Conservation (phyloP, 176 grass and related monocot species). For the Carex pumila region DNA sequence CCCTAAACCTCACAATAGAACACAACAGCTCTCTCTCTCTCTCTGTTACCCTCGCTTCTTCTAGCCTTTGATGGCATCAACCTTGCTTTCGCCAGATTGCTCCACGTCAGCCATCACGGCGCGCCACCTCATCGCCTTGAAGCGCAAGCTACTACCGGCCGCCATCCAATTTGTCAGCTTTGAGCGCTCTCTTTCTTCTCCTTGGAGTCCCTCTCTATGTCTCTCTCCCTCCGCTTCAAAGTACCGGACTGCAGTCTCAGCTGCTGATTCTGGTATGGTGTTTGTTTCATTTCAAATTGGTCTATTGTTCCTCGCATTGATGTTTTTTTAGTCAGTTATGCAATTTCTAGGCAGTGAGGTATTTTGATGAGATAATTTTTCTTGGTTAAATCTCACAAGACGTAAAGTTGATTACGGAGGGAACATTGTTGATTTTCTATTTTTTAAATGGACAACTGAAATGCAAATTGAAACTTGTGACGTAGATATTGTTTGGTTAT, state of each 20-base stretch:
- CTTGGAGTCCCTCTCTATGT: background rate
- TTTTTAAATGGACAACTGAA: background rate
- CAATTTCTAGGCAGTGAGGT: background rate
- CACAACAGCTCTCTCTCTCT: background rate
- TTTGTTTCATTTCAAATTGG: background rate
- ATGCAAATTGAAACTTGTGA: background rate
- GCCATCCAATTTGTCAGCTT: background rate
- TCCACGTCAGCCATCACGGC: constrained; percentile 16
- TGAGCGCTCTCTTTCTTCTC: background rate
- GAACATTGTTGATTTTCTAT: background rate
- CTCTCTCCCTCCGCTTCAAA: constrained; percentile 3
- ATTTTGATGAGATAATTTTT: background rate
- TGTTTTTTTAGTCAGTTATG: background rate
- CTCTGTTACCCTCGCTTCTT: background rate
- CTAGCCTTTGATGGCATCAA: constrained; percentile 9
- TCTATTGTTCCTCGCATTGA: background rate
- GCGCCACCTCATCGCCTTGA: constrained; percentile 7
- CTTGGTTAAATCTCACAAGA: background rate
- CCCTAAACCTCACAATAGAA: background rate
- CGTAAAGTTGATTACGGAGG: background rate
- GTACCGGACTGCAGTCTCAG: background rate
- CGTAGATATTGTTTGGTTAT: background rate
- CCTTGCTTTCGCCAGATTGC: constrained; percentile 1
- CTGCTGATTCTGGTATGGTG: background rate
- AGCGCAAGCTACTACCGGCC: background rate